Conservation (phyloP, 78 protist genomes). For the Protostelium mycophagum region DNA sequence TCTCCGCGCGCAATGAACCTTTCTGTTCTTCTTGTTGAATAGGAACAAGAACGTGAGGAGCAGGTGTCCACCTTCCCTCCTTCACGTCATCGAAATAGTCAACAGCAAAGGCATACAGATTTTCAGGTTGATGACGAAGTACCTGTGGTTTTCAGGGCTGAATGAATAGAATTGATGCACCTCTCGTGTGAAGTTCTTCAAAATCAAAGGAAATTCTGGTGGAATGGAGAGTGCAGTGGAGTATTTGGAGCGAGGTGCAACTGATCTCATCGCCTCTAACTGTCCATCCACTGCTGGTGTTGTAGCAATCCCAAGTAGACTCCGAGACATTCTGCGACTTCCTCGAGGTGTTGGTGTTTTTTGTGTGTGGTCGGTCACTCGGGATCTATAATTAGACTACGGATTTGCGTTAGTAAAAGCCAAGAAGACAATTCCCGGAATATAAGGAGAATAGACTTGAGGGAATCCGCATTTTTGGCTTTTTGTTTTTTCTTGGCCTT, state of each 20-base stretch:
- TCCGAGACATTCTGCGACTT: neutral
- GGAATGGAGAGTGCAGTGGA: neutral
- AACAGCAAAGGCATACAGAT: neutral
- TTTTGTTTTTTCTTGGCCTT: too few relatives aligned
- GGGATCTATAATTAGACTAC: too few relatives aligned
- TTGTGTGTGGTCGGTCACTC: neutral
- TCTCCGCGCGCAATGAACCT: neutral
- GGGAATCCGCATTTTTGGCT: too few relatives aligned
- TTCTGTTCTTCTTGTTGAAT: neutral
- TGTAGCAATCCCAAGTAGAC: neutral
- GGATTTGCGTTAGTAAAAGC: too few relatives aligned
- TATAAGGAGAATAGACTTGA: too few relatives aligned
- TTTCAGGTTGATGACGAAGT: neutral
- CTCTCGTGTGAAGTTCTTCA: neutral
- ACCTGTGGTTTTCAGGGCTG: neutral
- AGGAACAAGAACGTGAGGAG: neutral
- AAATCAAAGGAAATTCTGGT: neutral
- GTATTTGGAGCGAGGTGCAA: neutral
- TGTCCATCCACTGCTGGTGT: neutral
- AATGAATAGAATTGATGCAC: neutral
- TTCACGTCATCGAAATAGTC: neutral
- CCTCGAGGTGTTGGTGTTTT: neutral
- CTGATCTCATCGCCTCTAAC: neutral
- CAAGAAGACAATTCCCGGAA: too few relatives aligned
- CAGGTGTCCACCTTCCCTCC: neutral